Evolutionary conservation across 768 basidiomycete genomes (phyloP).

Genomic region (Leucocoprinus leucothites): DNA sequence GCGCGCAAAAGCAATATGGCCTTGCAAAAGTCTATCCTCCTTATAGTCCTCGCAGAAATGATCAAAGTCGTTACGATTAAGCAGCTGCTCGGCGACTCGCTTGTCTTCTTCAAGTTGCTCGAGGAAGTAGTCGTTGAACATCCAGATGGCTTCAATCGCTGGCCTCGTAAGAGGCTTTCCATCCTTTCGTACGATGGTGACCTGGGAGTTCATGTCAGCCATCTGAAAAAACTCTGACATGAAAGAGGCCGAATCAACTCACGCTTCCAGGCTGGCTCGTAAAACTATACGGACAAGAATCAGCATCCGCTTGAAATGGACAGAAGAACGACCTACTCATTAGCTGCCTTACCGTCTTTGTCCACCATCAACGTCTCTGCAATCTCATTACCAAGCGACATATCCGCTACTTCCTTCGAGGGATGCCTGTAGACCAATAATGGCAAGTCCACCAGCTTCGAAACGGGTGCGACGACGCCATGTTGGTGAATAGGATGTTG

Average conservation of each 20-base stretch:
- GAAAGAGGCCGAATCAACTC: neutral
- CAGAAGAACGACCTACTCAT: neutral
- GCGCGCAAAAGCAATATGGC: neutral
- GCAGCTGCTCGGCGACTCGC: neutral
- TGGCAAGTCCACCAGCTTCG: neutral
- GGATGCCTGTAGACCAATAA: conserved; percentile 3
- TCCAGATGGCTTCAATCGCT: conserved; percentile 6
- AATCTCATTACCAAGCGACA: neutral
- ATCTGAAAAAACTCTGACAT: neutral
- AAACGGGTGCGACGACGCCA: neutral
- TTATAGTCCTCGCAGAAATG: conserved; percentile 6
- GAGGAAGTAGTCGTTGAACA: conserved; percentile 6
- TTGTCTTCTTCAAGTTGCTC: conserved; percentile 1
- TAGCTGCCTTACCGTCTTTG: neutral
- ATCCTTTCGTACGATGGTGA: conserved; percentile 5
- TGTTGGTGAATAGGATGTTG: conserved; percentile 1
- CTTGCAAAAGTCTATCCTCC: conserved; percentile 2
- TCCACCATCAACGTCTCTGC: neutral
- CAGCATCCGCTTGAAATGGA: neutral
- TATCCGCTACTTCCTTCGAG: neutral
- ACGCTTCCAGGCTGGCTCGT: conserved; percentile 1
- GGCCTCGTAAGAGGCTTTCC: conserved; percentile 5
- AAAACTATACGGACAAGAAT: neutral
- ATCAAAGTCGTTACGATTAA: conserved; percentile 3
- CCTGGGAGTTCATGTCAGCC: neutral